Evolutionary conservation across 2,329 filamentous ascomycete genomes (phyloP), one percentile per base, ranked within the genome.

Genomic region (Rhytidhysteron rufulum): DNA sequence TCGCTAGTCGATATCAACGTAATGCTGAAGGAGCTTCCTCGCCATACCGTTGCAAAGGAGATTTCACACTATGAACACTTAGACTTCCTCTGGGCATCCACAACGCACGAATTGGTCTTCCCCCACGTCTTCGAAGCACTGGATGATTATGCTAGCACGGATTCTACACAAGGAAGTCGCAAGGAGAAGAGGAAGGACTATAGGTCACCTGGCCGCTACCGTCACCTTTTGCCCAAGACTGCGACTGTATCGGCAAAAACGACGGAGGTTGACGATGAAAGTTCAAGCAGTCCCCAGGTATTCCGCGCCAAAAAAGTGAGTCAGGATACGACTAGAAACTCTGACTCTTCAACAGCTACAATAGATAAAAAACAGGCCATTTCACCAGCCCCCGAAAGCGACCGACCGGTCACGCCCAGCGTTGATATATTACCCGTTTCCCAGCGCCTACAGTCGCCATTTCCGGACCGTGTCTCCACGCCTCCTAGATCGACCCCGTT

Each of bases 31-130:
- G 89, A 95, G 63, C 74, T 98, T 10, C 93, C 93, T 0, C 74
- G 75, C 17, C 86, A 88, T 62, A 97, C 93, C 0, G 77, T 91
- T 2, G 88, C 88, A 2, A 93, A 83, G 27, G 85, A 91, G 58
- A 86, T 98, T 31, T 81, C 85, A 0, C 88, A 95, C 60, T 98
- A 95, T 63, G 93, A 98, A 65, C 93, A 98, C 65, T 79, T 98
- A 18, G 93, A 98, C 64, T 95, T 98, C 55, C 73, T 98, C 1
- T 98, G 93, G 93, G 93, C 87, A 1, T 75, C 80, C 27, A 89
- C 96, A 55, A 86, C 95, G 5, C 79, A 95, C 50, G 72, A 75
- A 1, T 80, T 89, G 38, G 91, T 97, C 3, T 96, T 96, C 57
- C 86, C 83, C 13, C 88, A 95, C 60, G 88, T 98, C 2, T 90